Evolutionary conservation across 1,284 basidiomycete species (phyloP).

Genomic region (Neonothopanus nambi): DNA sequence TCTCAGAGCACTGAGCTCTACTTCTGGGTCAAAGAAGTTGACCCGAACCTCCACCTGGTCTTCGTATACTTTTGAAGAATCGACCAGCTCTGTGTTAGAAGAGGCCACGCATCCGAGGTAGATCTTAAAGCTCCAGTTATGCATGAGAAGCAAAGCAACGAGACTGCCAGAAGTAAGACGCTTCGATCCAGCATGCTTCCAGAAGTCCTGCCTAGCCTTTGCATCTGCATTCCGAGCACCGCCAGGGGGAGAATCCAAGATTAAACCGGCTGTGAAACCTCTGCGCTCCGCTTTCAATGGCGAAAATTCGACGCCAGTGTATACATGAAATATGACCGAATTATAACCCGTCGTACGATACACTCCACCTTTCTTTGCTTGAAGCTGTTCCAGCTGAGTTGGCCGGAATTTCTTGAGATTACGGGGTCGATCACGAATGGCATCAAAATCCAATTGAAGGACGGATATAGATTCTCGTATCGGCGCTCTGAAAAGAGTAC

Average conservation of each 20-base stretch:
- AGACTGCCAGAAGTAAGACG: conserved; percentile 57
- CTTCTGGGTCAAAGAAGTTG: conserved; percentile 51
- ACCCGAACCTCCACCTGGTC: conserved; percentile 41
- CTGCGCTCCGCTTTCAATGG: conserved; percentile 44
- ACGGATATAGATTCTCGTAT: conserved; percentile 49
- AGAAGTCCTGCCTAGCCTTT: conserved; percentile 43
- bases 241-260: conserved; percentile 53
- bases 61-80: conserved; percentile 32
- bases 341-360: conserved; percentile 43
- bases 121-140: conserved; percentile 30
- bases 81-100: conserved; percentile 38
- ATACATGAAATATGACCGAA: conserved; percentile 55
- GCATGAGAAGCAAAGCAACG: conserved; percentile 52
- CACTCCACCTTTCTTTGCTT: conserved; percentile 45
- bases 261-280: conserved; percentile 48
- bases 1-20: conserved; percentile 42
- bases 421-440: conserved; percentile 4
- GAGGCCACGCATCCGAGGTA: conserved; percentile 52
- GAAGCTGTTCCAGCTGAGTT: conserved; percentile 35
- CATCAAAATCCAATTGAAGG: conserved; percentile 42
- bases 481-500: conserved; percentile 42
- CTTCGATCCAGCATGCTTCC: conserved; percentile 53
- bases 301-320: conserved; percentile 47
- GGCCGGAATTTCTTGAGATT: conserved; percentile 7
- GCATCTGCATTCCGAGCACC: conserved; percentile 41